Evolutionary conservation across 495 filamentous ascomycete species (phyloP).

Genomic region (Friedmanniomyces endolithicus): DNA sequence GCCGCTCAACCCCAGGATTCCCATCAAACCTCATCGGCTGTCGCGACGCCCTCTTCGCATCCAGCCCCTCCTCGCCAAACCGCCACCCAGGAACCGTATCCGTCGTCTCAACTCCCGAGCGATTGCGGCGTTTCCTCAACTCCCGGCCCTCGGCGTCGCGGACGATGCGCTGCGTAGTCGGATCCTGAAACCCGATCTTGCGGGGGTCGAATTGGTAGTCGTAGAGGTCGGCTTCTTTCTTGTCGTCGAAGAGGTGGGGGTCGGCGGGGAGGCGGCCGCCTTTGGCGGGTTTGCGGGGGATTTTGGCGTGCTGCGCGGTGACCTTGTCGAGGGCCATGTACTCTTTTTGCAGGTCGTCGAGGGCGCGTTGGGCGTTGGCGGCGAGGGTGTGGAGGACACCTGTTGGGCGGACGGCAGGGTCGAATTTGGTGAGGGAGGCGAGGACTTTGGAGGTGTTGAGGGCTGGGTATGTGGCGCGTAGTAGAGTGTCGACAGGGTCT

Average conservation of each 20-base stretch:
- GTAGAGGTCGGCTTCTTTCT: slow-evolving; percentile 35
- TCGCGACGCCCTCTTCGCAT: not conserved
- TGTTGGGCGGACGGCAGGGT: slow-evolving; percentile 24
- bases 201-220: slow-evolving; percentile 29
- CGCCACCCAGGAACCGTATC: slow-evolving; percentile 16
- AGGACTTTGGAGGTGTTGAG: slow-evolving; percentile 24
- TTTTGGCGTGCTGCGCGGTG: slow-evolving; percentile 29
- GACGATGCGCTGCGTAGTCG: slow-evolving; percentile 23
- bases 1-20: not conserved
- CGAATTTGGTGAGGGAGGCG: slow-evolving; percentile 22
- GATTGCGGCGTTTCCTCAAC: slow-evolving; percentile 26
- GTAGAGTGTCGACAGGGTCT: not conserved
- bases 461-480: slow-evolving; percentile 16
- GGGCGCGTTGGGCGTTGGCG: slow-evolving; percentile 39
- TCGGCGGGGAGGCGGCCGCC: slow-evolving; percentile 27
- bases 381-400: slow-evolving; percentile 44
- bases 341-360: slow-evolving; percentile 53
- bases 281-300: slow-evolving; percentile 31
- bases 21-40: slow-evolving; percentile 14
- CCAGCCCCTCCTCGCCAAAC: slow-evolving; percentile 22
- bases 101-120: slow-evolving; percentile 16
- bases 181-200: slow-evolving; percentile 28
- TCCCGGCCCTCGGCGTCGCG: slow-evolving; percentile 28
- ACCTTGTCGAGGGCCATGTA: slow-evolving; percentile 48
- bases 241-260: slow-evolving; percentile 25